A percentile compares a stretch with the other conserved stretches of the same genome.
Conservation (phyloP, 192 early-diverging fungal species). For the Podila epicladia region DNA sequence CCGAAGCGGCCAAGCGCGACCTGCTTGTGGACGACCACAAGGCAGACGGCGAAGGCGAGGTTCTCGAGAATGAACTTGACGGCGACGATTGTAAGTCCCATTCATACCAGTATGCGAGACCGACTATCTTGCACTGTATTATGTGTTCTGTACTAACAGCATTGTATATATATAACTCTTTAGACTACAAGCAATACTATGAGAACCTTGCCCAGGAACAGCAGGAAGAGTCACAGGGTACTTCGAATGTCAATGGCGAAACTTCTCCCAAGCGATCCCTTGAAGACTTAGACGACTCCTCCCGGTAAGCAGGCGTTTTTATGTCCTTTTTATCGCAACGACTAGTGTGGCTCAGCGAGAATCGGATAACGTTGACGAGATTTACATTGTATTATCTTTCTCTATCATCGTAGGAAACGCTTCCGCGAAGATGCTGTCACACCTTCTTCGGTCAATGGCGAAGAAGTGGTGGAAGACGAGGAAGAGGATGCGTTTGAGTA, state of each 20-base stretch:
- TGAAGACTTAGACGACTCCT: conserved; percentile 19
- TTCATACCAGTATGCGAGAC: not conserved
- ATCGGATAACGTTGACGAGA: not conserved
- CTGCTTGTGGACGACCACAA: conserved; percentile 52
- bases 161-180: not conserved
- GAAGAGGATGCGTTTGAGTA: conserved; percentile 16
- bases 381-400: not conserved
- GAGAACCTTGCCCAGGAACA: conserved; percentile 20
- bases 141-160: not conserved
- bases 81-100: conserved; percentile 53
- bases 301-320: not conserved
- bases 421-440: conserved; percentile 24
- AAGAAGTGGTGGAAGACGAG: conserved; percentile 27
- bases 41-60: conserved; percentile 48
- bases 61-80: conserved; percentile 51
- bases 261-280: conserved; percentile 23
- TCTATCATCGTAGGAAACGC: conserved; percentile 14
- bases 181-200: conserved; percentile 48
- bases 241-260: not conserved
- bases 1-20: conserved; percentile 32
- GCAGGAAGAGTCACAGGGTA: conserved; percentile 18
- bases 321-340: too few species aligned
- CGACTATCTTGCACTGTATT: not conserved
- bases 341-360: not conserved
- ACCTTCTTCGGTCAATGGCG: conserved; percentile 28